These are phyloP conservation scores for Spathaspora sp. DNA, from an alignment of 805 yeast species.

Conservation along the genomic window DNA sequence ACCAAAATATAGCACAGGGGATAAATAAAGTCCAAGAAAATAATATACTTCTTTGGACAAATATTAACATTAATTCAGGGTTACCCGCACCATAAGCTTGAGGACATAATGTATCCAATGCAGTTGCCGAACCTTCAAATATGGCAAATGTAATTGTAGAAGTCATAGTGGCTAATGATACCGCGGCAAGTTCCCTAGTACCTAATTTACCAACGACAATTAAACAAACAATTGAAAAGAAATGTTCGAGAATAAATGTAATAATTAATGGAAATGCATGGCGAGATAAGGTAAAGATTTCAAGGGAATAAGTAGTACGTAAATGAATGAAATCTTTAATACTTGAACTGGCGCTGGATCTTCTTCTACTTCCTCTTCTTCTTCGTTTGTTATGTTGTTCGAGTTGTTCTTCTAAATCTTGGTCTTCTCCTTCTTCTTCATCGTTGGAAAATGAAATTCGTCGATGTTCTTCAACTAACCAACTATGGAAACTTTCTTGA, in stretches of 20 bases:
- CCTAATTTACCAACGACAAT: conserved; percentile 45
- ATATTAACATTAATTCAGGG: conserved; percentile 30
- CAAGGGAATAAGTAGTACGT: conserved; percentile 23
- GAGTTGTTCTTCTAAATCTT: not conserved
- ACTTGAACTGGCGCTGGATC: conserved; percentile 11
- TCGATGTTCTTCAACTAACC: conserved; percentile 43
- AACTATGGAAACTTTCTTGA: conserved; percentile 38
- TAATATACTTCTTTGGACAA: conserved; percentile 36
- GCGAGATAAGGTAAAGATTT: conserved; percentile 23
- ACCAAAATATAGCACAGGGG: conserved; percentile 40
- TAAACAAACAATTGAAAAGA: conserved; percentile 39
- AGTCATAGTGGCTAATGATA: conserved; percentile 42
- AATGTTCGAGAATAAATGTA: conserved; percentile 41
- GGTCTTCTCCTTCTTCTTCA: conserved; percentile 6
- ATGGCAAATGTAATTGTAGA: conserved; percentile 42
- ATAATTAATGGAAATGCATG: conserved; percentile 38
- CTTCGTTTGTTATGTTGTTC: conserved; percentile 1
- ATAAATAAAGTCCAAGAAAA: conserved; percentile 31
- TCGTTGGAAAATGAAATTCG: conserved; percentile 23
- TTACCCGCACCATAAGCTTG: conserved; percentile 45
- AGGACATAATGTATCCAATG: conserved; percentile 43
- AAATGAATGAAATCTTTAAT: conserved; percentile 26
- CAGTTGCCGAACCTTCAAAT: conserved; percentile 45
- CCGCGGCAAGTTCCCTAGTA: conserved; percentile 43
- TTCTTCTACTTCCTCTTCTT: conserved; percentile 5